These are phyloP conservation scores for Coemansia sp. DNA, from an alignment of 192 early-diverging fungal genomes.

Conservation along the genomic window DNA sequence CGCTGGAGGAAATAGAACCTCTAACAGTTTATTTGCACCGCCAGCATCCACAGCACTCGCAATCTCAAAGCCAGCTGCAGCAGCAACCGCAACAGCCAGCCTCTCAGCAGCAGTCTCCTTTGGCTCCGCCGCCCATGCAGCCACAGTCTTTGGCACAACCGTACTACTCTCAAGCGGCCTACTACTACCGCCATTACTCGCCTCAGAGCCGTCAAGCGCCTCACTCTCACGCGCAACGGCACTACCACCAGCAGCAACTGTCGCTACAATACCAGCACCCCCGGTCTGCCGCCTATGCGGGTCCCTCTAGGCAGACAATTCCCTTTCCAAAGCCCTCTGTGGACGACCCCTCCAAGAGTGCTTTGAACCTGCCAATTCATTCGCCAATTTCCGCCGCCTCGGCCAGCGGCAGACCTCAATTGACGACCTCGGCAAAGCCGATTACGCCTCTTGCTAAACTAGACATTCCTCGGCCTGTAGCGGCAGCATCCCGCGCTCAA, in stretches of 20 bases:
- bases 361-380: neutral
- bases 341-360: neutral
- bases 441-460: neutral
- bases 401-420: neutral
- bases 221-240: neutral
- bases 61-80: constrained; percentile 1
- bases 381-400: neutral
- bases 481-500: neutral
- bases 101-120: constrained; percentile 1
- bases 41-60: constrained; percentile 11
- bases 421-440: neutral
- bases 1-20: constrained; percentile 27
- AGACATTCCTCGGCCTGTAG: no score
- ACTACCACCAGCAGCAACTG: neutral
- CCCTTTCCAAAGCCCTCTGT: constrained; percentile 16
- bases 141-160: constrained; percentile 2
- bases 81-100: constrained; percentile 9
- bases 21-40: constrained; percentile 34
- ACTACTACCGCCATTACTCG: constrained; percentile 11
- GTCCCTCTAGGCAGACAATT: neutral
- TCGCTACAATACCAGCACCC: constrained; percentile 2
- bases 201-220: constrained; percentile 3
- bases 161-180: constrained; percentile 3
- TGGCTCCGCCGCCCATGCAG: neutral
- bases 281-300: neutral